Conservation (phyloP, 2,329 filamentous ascomycete species). For the Colletotrichum sp. region DNA sequence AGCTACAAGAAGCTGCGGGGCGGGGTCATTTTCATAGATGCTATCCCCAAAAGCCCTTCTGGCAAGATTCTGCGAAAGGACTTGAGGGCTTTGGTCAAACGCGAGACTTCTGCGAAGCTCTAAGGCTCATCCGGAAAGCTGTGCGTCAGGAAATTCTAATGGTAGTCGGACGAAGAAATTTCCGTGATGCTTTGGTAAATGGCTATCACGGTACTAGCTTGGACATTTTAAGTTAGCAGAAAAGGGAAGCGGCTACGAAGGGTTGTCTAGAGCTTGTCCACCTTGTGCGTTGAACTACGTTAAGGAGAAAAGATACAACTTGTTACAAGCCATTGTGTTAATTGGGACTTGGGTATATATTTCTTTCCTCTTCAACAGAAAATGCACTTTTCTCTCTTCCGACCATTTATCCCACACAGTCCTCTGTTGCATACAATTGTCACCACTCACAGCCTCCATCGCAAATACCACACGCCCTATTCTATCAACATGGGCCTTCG, state of each 20-base stretch:
- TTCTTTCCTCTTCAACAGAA: background rate
- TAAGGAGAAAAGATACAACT: background rate
- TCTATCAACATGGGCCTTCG: background rate
- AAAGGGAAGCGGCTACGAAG: background rate
- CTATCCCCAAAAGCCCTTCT: conserved; percentile 73
- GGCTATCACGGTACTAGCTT: background rate
- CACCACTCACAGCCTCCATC: background rate
- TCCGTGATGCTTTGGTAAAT: accelerated
- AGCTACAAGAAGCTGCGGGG: conserved; percentile 72
- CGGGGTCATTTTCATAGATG: conserved; percentile 71
- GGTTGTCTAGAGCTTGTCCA: background rate
- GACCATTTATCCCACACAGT: accelerated
- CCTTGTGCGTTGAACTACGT: background rate
- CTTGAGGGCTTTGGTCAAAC: conserved; percentile 35
- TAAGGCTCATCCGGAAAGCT: background rate
- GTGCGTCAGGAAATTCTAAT: accelerated
- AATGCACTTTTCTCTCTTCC: background rate
- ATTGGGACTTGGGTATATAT: background rate
- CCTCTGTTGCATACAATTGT: background rate
- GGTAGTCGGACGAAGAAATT: accelerated
- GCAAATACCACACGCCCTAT: background rate
- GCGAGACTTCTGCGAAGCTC: conserved; percentile 23
- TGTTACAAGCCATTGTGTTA: background rate
- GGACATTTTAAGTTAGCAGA: background rate
- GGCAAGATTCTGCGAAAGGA: conserved; percentile 53